phyloP scores from a whole-genome alignment of 1,139 yeast genomes.

The Ashbya aceris region DNA sequence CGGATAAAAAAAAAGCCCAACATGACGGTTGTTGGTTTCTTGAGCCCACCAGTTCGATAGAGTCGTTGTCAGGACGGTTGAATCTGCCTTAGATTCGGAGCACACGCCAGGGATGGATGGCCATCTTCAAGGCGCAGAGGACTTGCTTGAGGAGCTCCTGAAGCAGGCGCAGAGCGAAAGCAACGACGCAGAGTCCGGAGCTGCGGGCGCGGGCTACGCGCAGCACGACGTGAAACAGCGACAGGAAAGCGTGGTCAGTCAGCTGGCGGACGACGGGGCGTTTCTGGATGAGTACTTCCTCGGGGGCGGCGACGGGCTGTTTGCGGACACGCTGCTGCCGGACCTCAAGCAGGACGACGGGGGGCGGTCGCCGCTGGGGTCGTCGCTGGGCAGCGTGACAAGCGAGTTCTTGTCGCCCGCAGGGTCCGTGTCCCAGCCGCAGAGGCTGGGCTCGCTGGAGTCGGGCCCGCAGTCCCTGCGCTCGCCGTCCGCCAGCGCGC shows the following conservation, averaged over 20 bases:
- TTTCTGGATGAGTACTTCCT: conserved; percentile 10
- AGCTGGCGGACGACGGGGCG: conserved; percentile 2
- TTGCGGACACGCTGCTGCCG: not conserved
- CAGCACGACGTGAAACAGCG: not conserved
- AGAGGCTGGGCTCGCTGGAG: conserved; percentile 14
- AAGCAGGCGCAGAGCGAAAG: not conserved
- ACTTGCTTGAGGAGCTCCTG: conserved; percentile 5
- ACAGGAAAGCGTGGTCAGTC: conserved; percentile 5
- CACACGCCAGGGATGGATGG: not conserved
- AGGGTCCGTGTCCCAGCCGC: conserved; percentile 22
- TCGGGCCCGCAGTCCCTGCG: conserved; percentile 13
- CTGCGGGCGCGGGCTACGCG: not conserved
- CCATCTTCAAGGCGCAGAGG: conserved; percentile 1
- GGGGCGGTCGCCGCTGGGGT: conserved; percentile 6
- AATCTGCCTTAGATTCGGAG: too few species aligned
- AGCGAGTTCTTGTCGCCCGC: conserved; percentile 22
- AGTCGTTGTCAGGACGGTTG: too few species aligned
- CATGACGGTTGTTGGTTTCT: too few species aligned
- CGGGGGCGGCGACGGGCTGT: not conserved
- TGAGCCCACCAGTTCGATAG: too few species aligned
- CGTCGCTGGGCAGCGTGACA: conserved; percentile 23
- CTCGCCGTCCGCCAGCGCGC: conserved; percentile 24
- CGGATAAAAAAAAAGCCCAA: not conserved
- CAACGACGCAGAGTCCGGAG: too few species aligned
- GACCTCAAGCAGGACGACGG: conserved; percentile 3